These are phyloP conservation scores for Cladosporium sp. DNA, from an alignment of 2,329 filamentous ascomycete species.

Conservation along the genomic window DNA sequence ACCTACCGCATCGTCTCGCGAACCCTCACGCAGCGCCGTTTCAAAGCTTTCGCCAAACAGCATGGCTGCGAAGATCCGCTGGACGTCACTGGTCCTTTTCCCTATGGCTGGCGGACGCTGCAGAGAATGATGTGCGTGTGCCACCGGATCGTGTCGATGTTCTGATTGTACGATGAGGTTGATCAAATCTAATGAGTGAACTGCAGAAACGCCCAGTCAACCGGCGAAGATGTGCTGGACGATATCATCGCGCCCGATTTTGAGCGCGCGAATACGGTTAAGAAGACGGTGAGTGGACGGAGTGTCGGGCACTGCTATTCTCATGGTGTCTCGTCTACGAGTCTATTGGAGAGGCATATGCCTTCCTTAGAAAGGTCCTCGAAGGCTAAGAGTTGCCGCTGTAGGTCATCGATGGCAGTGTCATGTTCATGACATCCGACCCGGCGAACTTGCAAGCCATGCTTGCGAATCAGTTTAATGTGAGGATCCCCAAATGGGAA, in stretches of 20 bases:
- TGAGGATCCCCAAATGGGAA: slow-evolving; percentile 25
- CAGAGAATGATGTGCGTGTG: neutral
- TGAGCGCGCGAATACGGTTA: slow-evolving; percentile 2
- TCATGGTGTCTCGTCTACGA: no score
- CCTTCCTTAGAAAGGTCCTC: no score
- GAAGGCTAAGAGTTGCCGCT: neutral
- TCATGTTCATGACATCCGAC: slow-evolving; percentile 34
- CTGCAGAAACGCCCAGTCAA: neutral
- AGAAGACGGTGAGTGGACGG: neutral
- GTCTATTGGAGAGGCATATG: no score
- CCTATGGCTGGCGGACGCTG: neutral
- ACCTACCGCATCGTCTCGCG: slow-evolving; percentile 6
- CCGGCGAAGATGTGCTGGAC: slow-evolving; percentile 21
- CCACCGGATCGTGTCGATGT: neutral
- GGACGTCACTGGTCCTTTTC: slow-evolving; percentile 6
- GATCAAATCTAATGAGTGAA: no score
- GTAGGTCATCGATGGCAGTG: slow-evolving; percentile 14
- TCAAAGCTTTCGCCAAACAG: slow-evolving; percentile 14
- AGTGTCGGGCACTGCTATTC: no score
- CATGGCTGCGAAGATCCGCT: slow-evolving; percentile 13
- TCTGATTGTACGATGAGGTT: neutral
- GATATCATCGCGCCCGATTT: slow-evolving; percentile 17
- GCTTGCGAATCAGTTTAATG: slow-evolving; percentile 48
- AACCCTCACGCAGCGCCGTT: slow-evolving; percentile 7
- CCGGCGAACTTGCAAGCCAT: slow-evolving; percentile 51